Percentiles rank a stretch among this genome's conserved stretches.
Conservation (phyloP, 345 rosid genomes). For the Salix exigua region DNA sequence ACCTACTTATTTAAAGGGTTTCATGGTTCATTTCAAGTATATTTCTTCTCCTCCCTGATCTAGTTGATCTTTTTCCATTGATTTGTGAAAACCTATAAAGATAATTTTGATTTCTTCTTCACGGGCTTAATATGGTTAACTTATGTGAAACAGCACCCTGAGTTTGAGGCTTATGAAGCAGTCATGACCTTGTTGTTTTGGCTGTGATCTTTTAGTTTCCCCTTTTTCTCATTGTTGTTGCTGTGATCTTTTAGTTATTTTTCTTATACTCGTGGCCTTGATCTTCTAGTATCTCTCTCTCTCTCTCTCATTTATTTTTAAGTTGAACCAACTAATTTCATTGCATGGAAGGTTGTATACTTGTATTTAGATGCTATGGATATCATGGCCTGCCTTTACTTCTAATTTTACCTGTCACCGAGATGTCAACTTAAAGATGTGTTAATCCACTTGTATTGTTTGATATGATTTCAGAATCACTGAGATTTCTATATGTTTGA, state of each 20-base stretch:
- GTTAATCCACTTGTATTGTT: background rate
- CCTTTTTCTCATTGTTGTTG: background rate
- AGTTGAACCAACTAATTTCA: background rate
- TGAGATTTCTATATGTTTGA: background rate
- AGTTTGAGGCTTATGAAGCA: background rate
- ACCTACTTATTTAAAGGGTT: background rate
- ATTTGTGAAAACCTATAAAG: background rate
- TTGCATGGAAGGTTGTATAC: background rate
- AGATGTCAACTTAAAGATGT: background rate
- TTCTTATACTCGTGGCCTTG: background rate
- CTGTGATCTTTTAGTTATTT: background rate
- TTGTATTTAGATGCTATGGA: background rate
- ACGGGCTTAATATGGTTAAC: no score
- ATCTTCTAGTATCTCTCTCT: background rate
- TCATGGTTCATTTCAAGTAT: background rate
- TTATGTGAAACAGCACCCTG: background rate
- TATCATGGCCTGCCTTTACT: background rate
- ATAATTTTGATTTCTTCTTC: background rate
- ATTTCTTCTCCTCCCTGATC: background rate
- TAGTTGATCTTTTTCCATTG: background rate
- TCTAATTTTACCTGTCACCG: background rate
- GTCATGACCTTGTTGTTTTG: background rate
- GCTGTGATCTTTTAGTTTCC: background rate
- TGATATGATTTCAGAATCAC: background rate
- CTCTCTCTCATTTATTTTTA: no score